Evolutionary conservation across 768 basidiomycete genomes (phyloP).

Genomic region (Sarcomyxa edulis): DNA sequence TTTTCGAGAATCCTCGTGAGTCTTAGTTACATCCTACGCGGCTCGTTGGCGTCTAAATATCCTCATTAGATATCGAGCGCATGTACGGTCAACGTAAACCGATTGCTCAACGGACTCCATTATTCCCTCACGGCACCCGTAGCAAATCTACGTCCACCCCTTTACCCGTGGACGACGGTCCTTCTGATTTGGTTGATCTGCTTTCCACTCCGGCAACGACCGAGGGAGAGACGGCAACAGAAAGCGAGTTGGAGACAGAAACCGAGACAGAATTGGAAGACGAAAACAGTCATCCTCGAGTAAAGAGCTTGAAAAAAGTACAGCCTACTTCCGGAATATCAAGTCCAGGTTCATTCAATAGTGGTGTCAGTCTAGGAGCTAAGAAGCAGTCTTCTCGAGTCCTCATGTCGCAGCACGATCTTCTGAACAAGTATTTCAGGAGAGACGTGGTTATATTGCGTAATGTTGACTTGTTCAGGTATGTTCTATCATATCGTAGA

Average conservation of each 20-base stretch:
- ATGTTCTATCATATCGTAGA: conserved; percentile 14
- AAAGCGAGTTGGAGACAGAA: conserved; percentile 65
- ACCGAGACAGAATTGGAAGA: conserved; percentile 37
- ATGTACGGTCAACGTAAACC: conserved; percentile 91
- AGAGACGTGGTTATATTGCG: conserved; percentile 77
- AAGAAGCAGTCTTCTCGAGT: too few species aligned
- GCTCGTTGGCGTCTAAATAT: conserved; percentile 3
- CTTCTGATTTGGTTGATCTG: conserved; percentile 17
- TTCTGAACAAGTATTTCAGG: conserved; percentile 86
- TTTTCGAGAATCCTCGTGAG: conserved; percentile 97
- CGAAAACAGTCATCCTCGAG: too few species aligned
- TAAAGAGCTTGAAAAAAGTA: too few species aligned
- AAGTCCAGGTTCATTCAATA: conserved; percentile 26
- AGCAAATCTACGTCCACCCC: not conserved
- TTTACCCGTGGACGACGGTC: not conserved
- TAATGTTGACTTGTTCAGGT: conserved; percentile 87
- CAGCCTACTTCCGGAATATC: conserved; percentile 25
- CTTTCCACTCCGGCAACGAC: conserved; percentile 58
- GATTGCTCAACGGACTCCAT: conserved; percentile 78
- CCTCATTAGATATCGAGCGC: conserved; percentile 74
- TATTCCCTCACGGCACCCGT: conserved; percentile 25
- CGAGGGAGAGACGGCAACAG: conserved; percentile 70
- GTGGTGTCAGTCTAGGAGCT: conserved; percentile 11
- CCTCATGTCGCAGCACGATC: conserved; percentile 81
- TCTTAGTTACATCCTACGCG: not conserved